Base-by-base conservation (phyloP, 2,329 filamentous ascomycete genomes). In the Zymoseptoria ardabiliae region DNA sequence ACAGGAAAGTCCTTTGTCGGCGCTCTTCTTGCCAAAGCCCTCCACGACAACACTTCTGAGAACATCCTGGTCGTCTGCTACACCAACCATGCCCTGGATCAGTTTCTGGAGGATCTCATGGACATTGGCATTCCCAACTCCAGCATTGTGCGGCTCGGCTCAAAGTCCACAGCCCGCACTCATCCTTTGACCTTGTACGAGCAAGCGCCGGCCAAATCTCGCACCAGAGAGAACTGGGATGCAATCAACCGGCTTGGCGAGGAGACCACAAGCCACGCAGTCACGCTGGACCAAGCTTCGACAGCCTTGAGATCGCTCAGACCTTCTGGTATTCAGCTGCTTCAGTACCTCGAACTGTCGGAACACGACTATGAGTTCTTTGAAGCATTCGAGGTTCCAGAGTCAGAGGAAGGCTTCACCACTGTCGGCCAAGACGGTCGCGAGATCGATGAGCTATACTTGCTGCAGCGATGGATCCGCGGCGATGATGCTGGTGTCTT, bases 1-100 rank as follows among this genome's bases (percentile, higher is more conserved):
- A 91, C 87, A 0, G 89, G 89, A 1, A 92, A 92, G 63, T 89
- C 87, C 0, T 89, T 90, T 61, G 80, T 90, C 3, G 88, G 88
- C 0, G 84, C 87, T 0, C 72, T 87, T 1, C 75, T 86, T 1
- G 81, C 82, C 0, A 85, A 85, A 57, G 71, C 77, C 0, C 67
- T 91, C 0, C 72, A 83, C 22, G 68, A 81, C 1, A 63, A 76
- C 3, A 83, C 81, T 0, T 25, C 64, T 0, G 75, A 82, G 48
- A 81, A 70, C 0, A 81, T 91, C 0, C 74, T 91, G 0, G 81
- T 91, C 0, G 70, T 79, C 0, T 78, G 75, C 59, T 80, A 78
- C 61, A 81, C 79, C 1, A 82, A 82, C 58, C 79, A 82, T 65
- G 80, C 80, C 0, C 70, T 82, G 0, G 81, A 83, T 49, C 80